phyloP scores from a whole-genome alignment of 176 grass and related monocot genomes.

The Aegilops umbellulata region DNA sequence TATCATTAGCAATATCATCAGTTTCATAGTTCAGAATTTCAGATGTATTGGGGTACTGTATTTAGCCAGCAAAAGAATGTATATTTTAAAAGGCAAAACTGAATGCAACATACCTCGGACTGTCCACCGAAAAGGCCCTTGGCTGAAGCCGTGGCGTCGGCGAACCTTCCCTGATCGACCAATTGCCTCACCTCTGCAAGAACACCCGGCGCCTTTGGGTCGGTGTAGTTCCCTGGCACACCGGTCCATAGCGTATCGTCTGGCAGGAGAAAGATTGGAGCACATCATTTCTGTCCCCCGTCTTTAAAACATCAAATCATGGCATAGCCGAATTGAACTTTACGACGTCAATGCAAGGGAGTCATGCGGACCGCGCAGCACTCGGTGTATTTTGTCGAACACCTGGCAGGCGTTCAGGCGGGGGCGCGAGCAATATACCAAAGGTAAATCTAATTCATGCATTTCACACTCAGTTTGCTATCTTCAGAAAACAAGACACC shows the following conservation, averaged over 20 bases:
- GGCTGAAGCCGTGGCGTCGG: slow-evolving; percentile 47
- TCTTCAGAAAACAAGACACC: not conserved
- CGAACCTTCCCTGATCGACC: slow-evolving; percentile 49
- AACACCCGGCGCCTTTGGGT: slow-evolving; percentile 35
- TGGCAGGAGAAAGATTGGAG: not conserved
- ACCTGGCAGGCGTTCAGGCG: not conserved
- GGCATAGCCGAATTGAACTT: not conserved
- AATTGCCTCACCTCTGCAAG: slow-evolving; percentile 60
- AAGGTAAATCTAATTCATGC: no score
- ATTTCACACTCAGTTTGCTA: not conserved
- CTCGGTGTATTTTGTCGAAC: slow-evolving; percentile 7
- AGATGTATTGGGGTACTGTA: not conserved
- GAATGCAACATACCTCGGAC: slow-evolving; percentile 28
- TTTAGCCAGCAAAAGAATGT: no score
- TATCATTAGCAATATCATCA: not conserved
- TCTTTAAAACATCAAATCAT: not conserved
- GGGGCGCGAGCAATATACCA: not conserved
- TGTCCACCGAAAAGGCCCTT: slow-evolving; percentile 40
- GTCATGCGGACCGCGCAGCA: no score
- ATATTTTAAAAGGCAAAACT: not conserved
- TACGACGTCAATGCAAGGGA: not conserved
- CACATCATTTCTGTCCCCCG: not conserved
- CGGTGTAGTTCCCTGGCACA: slow-evolving; percentile 54
- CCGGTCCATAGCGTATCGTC: slow-evolving; percentile 62
- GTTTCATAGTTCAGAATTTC: not conserved